These are phyloP conservation scores for Sedum album DNA, from an alignment of 164 flowering plant genomes.

Conservation along the genomic window DNA sequence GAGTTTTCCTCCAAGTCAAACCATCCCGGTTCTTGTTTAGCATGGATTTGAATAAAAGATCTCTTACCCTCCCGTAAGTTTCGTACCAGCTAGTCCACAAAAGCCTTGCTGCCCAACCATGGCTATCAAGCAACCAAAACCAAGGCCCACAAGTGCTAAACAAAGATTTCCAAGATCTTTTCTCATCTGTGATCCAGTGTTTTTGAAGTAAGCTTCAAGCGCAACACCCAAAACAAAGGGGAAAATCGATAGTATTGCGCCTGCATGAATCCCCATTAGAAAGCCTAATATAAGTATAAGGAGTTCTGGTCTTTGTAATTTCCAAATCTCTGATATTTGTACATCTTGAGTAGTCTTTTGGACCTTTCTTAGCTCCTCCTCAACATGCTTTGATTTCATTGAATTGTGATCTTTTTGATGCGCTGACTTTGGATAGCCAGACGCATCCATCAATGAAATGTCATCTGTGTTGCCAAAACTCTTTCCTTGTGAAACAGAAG, in stretches of 20 bases:
- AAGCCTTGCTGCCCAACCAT: slow-evolving; percentile 72
- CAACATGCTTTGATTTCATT: slow-evolving; percentile 19
- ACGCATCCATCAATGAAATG: slow-evolving; percentile 19
- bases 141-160: slow-evolving; percentile 50
- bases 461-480: slow-evolving; percentile 9
- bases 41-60: slow-evolving; percentile 45
- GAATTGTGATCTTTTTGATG: slow-evolving; percentile 21
- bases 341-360: slow-evolving; percentile 13
- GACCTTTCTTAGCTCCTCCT: slow-evolving; percentile 11
- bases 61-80: slow-evolving; percentile 52
- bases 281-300: slow-evolving; percentile 39
- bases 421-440: slow-evolving; percentile 19
- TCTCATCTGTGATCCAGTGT: slow-evolving; percentile 20
- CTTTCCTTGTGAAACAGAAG: slow-evolving; percentile 14
- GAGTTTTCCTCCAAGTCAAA: slow-evolving; percentile 63
- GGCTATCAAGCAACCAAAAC: slow-evolving; percentile 40
- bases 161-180: slow-evolving; percentile 34
- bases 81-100: slow-evolving; percentile 78
- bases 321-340: slow-evolving; percentile 37
- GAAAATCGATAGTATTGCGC: slow-evolving; percentile 61
- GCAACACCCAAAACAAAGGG: slow-evolving; percentile 58
- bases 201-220: slow-evolving; percentile 36
- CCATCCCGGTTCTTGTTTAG: slow-evolving; percentile 79
- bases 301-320: slow-evolving; percentile 51
- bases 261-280: slow-evolving; percentile 47